Evolutionary conservation across 306 rosid species (phyloP), one percentile per base, ranked within the genome.

Genomic region (Cicer chorassanicum): DNA sequence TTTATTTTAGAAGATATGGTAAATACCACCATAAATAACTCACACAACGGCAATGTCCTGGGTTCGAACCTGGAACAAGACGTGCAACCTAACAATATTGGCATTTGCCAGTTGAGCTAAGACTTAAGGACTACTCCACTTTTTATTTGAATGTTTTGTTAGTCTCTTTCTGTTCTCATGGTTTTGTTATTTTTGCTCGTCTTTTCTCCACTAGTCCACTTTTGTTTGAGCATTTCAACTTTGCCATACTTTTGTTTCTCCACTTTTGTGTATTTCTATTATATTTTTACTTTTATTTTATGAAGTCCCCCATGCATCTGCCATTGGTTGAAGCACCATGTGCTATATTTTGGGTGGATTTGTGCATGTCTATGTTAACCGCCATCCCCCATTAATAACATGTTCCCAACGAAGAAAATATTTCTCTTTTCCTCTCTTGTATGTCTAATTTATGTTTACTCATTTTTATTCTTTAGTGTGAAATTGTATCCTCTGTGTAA

Each of bases 401-500:
- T 36, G 18, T 62, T 53, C 65, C 46, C 36, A 68, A 1, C 39
- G 42, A 53, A 29, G 40, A 42, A 34, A 29, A 34, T 61, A 42
- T 36, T 5, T 36, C 19, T 12, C 56, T 56, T 54, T 66, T 46
- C 21, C 76, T 68, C 50, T 68, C 50, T 57, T 55, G 62, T 14
- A 70, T 75, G 76, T 64, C 44, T 43, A 34, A 59, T 69, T 70
- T 41, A 60, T 74, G 15, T 45, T 16, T 56, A 34, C 21, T 9
- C 7, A 9, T 55, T 66, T 79, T 16, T 68, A 63, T 54, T 78
- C 66, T 74, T 74, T 55, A 61, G 13, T 40, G 68, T n/a, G 46
- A 38, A 65, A 80, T 16, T 64, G 29, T 60, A 18, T 69, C 46
- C 53, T 74, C 75, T 5, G 5, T 34, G 13, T 65, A 13, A 69